phyloP scores from a whole-genome alignment of 2,329 filamentous ascomycete genomes.

The Trichoderma lentiforme region DNA sequence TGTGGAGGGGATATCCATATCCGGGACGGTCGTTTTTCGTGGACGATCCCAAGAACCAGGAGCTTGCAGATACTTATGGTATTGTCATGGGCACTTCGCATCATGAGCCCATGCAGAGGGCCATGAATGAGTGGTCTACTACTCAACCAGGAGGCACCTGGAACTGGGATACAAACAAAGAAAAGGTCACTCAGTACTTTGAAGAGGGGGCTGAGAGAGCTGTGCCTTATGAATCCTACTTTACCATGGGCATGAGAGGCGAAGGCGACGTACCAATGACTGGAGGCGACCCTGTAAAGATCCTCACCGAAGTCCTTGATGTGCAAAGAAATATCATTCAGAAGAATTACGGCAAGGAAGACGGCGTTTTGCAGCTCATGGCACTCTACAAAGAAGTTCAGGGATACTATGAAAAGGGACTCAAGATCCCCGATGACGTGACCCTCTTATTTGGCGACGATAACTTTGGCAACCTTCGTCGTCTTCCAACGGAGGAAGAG shows the following conservation, averaged over 20 bases:
- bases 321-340: constrained; percentile 53
- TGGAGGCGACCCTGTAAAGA: constrained; percentile 47
- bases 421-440: constrained; percentile 58
- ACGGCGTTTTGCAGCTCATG: constrained; percentile 51
- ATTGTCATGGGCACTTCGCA: constrained; percentile 64
- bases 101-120: constrained; percentile 63
- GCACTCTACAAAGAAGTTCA: constrained; percentile 66
- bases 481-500: constrained; percentile 54
- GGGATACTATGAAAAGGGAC: constrained; percentile 58
- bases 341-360: constrained; percentile 45
- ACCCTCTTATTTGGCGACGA: constrained; percentile 62
- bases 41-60: constrained; percentile 57
- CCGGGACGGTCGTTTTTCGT: constrained; percentile 57
- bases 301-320: constrained; percentile 52
- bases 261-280: constrained; percentile 53
- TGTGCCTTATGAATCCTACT: constrained; percentile 54
- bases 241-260: constrained; percentile 59
- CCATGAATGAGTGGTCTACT: constrained; percentile 47
- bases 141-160: constrained; percentile 48
- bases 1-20: constrained; percentile 53
- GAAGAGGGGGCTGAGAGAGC: constrained; percentile 53
- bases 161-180: constrained; percentile 57
- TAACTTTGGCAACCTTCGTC: constrained; percentile 58
- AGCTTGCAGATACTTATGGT: constrained; percentile 59
- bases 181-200: constrained; percentile 56